phyloP scores from a whole-genome alignment of 2,329 filamentous ascomycete species.

The Pseudocercospora fuligena region DNA sequence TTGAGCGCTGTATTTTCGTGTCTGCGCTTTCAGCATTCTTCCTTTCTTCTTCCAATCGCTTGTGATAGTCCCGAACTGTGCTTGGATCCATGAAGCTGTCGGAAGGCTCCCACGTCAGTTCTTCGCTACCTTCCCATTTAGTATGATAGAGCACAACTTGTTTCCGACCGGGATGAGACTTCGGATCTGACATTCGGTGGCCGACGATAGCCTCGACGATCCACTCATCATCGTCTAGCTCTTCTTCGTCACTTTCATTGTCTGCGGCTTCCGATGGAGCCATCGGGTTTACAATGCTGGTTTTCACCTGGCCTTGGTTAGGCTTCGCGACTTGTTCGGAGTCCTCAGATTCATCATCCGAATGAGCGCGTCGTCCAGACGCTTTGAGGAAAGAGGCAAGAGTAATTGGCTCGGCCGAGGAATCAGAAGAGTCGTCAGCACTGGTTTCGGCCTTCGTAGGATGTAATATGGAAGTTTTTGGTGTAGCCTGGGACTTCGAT shows the following conservation, averaged over 20 bases:
- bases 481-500: conserved; percentile 2
- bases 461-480: conserved; percentile 21
- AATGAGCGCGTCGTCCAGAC: conserved; percentile 6
- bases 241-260: conserved; percentile 16
- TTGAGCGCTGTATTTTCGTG: not conserved
- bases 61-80: conserved; percentile 36
- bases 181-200: conserved; percentile 39
- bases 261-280: conserved; percentile 17
- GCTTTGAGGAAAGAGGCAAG: conserved; percentile 25
- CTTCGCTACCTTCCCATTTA: conserved; percentile 41
- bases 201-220: conserved; percentile 38
- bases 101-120: conserved; percentile 41
- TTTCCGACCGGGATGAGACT: conserved; percentile 36
- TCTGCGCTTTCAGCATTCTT: conserved; percentile 16
- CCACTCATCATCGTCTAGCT: conserved; percentile 32
- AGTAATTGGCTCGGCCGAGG: conserved; percentile 23
- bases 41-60: conserved; percentile 25
- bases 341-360: conserved; percentile 19
- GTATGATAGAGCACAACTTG: conserved; percentile 40
- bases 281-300: conserved; percentile 31
- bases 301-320: conserved; percentile 15
- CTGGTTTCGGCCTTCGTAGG: conserved; percentile 1
- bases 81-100: conserved; percentile 38
- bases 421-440: conserved; percentile 14
- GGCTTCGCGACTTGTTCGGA: not conserved